Percentiles rank a stretch among this genome's conserved stretches.
Evolutionary conservation across 192 early-diverging fungal species (phyloP).

Genomic region (Mortierella alpina): DNA sequence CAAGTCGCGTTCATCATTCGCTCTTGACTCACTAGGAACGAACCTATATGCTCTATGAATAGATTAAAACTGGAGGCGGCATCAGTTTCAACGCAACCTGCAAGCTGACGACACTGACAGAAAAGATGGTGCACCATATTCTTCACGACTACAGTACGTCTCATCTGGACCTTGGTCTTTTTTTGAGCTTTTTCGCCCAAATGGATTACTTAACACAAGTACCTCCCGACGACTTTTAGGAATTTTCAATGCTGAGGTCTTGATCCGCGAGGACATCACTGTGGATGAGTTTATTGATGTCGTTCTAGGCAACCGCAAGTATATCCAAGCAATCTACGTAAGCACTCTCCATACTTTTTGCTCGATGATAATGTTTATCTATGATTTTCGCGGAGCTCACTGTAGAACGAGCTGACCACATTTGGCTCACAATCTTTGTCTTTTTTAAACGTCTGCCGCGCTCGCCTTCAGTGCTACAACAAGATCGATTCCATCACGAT

Average conservation of each 20-base stretch:
- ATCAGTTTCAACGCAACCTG: slow-evolving; percentile 93
- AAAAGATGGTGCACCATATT: slow-evolving; percentile 93
- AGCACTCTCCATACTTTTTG: slow-evolving; percentile 7
- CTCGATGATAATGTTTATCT: neutral
- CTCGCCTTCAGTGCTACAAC: slow-evolving; percentile 77
- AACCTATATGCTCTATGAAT: neutral
- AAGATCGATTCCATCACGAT: slow-evolving; percentile 97
- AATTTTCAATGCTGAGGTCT: slow-evolving; percentile 97
- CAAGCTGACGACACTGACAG: slow-evolving; percentile 87
- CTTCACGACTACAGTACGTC: slow-evolving; percentile 91
- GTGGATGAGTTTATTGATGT: slow-evolving; percentile 99
- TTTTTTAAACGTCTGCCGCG: neutral
- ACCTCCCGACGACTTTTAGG: slow-evolving; percentile 26
- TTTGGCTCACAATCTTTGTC: neutral
- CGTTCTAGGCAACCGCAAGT: slow-evolving; percentile 97
- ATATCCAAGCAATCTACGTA: slow-evolving; percentile 94
- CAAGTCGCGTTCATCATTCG: neutral
- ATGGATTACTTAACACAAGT: neutral
- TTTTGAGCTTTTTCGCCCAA: neutral
- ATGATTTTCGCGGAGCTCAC: too few species aligned
- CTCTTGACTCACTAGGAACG: neutral
- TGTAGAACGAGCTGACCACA: neutral
- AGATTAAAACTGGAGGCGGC: slow-evolving; percentile 95
- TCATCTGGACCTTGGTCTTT: neutral
- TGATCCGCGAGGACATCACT: slow-evolving; percentile 96